Evolutionary conservation across 1,284 basidiomycete genomes (phyloP).

Genomic region (Cryptococcus jaspeensis): DNA sequence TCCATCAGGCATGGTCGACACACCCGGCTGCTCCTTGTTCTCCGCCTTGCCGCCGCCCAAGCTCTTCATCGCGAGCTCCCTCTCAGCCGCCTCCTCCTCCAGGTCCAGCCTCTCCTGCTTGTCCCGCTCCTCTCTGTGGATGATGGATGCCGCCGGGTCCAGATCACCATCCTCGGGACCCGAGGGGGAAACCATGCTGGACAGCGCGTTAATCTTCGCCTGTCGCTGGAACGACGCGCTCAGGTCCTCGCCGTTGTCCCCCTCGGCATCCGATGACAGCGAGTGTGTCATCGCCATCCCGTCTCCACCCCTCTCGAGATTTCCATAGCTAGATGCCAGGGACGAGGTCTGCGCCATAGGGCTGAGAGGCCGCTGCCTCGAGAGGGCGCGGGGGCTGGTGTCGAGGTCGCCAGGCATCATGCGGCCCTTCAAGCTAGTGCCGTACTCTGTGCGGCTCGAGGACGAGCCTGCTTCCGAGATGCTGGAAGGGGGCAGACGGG

Average conservation of each 20-base stretch:
- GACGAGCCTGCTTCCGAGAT: slow-evolving; percentile 22
- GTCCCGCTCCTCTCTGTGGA: slow-evolving; percentile 33
- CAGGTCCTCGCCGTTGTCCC: slow-evolving; percentile 5
- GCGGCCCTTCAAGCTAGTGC: slow-evolving; percentile 2
- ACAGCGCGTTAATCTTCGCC: slow-evolving; percentile 4
- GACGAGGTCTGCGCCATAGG: background rate
- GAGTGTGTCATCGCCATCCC: slow-evolving; percentile 8
- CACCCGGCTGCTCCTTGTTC: background rate
- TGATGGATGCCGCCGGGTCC: slow-evolving; percentile 23
- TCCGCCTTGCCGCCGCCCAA: background rate
- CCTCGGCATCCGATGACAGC: slow-evolving; percentile 1
- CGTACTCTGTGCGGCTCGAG: slow-evolving; percentile 6
- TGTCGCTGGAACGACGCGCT: slow-evolving; percentile 1
- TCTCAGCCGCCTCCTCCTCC: slow-evolving; percentile 41
- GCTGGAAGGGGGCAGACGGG: slow-evolving; percentile 39
- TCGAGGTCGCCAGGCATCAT: slow-evolving; percentile 10
- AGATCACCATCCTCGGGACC: slow-evolving; percentile 29
- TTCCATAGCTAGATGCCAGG: background rate
- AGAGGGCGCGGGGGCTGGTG: background rate
- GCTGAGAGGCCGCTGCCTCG: background rate
- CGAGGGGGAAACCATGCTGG: slow-evolving; percentile 31
- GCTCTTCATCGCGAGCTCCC: slow-evolving; percentile 13
- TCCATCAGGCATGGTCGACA: too few relatives aligned
- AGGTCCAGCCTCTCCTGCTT: slow-evolving; percentile 42
- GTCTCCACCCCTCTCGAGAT: slow-evolving; percentile 17